Evolutionary conservation across 208 protist genomes (phyloP).

Genomic region (Polymyxa betae): DNA sequence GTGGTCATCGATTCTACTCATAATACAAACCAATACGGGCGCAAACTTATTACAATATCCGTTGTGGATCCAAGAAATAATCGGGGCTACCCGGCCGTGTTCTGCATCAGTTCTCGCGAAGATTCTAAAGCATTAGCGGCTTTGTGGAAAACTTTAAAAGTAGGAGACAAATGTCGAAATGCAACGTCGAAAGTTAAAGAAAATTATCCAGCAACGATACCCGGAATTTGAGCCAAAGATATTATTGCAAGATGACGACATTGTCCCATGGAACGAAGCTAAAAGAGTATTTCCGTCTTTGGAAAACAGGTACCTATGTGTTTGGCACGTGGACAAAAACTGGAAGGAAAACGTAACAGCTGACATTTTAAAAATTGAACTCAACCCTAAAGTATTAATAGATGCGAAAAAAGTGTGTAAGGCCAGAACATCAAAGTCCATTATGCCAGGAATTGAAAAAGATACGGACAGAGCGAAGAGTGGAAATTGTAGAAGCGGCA

Average conservation of each 20-base stretch:
- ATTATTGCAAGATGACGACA: background rate
- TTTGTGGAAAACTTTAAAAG: conserved; percentile 1
- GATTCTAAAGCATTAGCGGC: background rate
- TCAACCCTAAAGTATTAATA: too few species aligned
- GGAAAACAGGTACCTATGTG: background rate
- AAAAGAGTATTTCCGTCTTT: background rate
- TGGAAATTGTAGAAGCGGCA: too few species aligned
- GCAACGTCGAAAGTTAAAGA: background rate
- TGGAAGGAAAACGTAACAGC: background rate
- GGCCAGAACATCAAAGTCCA: too few species aligned
- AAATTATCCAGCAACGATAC: background rate
- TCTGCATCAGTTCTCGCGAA: background rate
- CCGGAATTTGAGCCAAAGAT: background rate
- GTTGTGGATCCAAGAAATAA: background rate
- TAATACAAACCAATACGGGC: background rate
- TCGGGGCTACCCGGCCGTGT: background rate
- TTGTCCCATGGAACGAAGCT: background rate
- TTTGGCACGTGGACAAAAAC: background rate
- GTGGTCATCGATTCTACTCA: background rate
- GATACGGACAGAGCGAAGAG: too few species aligned
- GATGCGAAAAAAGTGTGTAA: too few species aligned
- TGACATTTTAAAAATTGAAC: too few species aligned
- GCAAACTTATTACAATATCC: background rate
- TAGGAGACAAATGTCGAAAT: background rate
- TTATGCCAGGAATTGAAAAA: too few species aligned